A percentile compares a stretch with the other conserved stretches of the same genome.
phyloP scores from a whole-genome alignment of 805 yeast species.

The Saccharomycopsis sp. region DNA sequence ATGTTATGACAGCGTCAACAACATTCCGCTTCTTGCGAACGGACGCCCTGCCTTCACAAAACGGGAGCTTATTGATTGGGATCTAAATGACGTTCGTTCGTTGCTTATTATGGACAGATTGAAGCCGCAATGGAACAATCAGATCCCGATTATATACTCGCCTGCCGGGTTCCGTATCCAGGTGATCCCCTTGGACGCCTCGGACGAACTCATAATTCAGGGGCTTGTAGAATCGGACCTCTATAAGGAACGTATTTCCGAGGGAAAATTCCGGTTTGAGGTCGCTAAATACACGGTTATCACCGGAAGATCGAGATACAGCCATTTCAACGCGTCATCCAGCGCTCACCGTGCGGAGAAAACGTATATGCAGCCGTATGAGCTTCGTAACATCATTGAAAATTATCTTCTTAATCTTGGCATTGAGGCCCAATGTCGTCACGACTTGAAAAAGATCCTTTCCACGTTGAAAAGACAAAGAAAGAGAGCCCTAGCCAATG shows the following conservation, averaged over 20 bases:
- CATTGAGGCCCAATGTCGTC: conserved; percentile 65
- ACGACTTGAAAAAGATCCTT: conserved; percentile 52
- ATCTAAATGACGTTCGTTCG: conserved; percentile 60
- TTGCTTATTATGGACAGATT: conserved; percentile 46
- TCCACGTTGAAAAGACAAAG: conserved; percentile 40
- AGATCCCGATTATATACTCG: conserved; percentile 38
- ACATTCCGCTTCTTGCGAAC: conserved; percentile 33
- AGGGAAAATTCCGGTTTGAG: conserved; percentile 44
- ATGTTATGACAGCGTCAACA: conserved; percentile 35
- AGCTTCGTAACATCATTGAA: conserved; percentile 72
- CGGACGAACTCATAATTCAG: conserved; percentile 42
- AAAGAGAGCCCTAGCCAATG: conserved; percentile 24
- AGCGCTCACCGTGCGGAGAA: conserved; percentile 21
- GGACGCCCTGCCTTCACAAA: conserved; percentile 61
- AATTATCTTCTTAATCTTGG: conserved; percentile 58
- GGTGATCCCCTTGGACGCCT: conserved; percentile 45
- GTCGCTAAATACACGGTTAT: conserved; percentile 59
- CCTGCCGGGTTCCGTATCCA: conserved; percentile 39
- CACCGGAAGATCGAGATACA: conserved; percentile 49
- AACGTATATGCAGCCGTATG: conserved; percentile 39
- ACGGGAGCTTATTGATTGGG: conserved; percentile 64
- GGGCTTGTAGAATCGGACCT: conserved; percentile 52
- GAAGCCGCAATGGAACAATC: conserved; percentile 50
- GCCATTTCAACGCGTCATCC: conserved; percentile 21
- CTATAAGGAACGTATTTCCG: conserved; percentile 58